Percentiles rank a stretch among this genome's conserved stretches.
phyloP scores from a whole-genome alignment of 2,329 filamentous ascomycete genomes.

The Botryosphaeria dothidea region DNA sequence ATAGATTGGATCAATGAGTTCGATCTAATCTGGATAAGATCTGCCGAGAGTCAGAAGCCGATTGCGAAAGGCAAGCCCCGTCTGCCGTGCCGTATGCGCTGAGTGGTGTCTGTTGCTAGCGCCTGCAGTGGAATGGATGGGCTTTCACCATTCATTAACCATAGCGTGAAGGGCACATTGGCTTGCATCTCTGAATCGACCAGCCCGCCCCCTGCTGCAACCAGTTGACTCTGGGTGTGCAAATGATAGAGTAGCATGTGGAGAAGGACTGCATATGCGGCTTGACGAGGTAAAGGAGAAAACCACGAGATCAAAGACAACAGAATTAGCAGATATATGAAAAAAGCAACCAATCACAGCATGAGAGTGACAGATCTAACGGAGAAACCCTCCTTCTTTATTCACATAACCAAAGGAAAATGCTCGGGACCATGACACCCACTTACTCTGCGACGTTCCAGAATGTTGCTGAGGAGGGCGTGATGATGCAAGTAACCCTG shows the following conservation, averaged over 20 bases:
- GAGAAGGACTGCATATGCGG: not conserved
- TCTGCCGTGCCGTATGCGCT: not conserved
- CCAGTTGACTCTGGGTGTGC: not conserved
- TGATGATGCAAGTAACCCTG: constrained; percentile 1
- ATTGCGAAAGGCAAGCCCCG: not conserved
- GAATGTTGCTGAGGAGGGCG: not conserved
- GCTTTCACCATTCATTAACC: not conserved
- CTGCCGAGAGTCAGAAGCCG: not conserved
- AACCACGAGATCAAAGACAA: not conserved
- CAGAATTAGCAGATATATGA: not conserved
- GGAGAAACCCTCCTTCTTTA: not conserved
- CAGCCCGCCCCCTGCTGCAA: not conserved
- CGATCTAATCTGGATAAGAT: not conserved
- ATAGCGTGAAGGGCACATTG: not conserved
- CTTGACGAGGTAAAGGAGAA: not conserved
- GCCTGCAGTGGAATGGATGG: not conserved
- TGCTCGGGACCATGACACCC: not conserved
- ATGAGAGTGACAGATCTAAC: not conserved
- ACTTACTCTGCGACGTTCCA: not conserved
- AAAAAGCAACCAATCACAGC: not conserved
- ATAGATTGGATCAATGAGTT: not conserved
- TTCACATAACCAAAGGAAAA: not conserved
- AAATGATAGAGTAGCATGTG: not conserved
- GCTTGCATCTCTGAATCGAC: not conserved
- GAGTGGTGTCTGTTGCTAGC: not conserved